A percentile compares a stretch with the other conserved stretches of the same genome.
Evolutionary conservation across 2,329 filamentous ascomycete genomes (phyloP).

Genomic region (Colletotrichum agaves): DNA sequence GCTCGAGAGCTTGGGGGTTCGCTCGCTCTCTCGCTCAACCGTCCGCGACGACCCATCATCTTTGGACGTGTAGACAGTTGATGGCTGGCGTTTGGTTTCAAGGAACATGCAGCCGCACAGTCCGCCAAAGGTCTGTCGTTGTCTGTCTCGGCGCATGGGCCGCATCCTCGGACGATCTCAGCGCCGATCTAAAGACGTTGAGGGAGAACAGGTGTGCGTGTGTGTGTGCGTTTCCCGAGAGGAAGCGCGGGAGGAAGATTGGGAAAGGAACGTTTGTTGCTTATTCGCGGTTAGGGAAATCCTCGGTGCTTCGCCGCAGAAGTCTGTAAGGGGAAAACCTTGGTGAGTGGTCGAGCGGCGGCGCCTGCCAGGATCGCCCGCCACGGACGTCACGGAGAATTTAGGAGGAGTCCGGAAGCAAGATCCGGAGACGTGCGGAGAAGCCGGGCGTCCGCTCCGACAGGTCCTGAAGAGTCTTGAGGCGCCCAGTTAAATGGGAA

Average conservation of each 20-base stretch:
- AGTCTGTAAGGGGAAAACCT: constrained; percentile 22
- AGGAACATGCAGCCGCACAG: constrained; percentile 33
- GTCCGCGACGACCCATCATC: neutral
- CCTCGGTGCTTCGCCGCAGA: constrained; percentile 24
- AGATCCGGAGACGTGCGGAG: constrained; percentile 16
- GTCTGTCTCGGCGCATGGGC: constrained; percentile 31
- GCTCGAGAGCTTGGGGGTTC: constrained; percentile 30
- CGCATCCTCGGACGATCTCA: constrained; percentile 36
- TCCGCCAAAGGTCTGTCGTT: constrained; percentile 11
- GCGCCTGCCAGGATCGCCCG: constrained; percentile 4
- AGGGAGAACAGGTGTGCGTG: neutral
- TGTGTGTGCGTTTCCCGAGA: no score
- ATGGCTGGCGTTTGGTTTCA: constrained; percentile 35
- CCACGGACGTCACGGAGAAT: constrained; percentile 13
- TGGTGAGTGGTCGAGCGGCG: constrained; percentile 17
- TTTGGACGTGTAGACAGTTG: constrained; percentile 26
- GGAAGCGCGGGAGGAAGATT: neutral
- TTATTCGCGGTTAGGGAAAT: constrained; percentile 7
- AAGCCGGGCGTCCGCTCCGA: neutral
- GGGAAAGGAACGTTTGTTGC: constrained; percentile 9
- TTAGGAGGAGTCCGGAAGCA: constrained; percentile 25
- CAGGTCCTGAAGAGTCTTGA: neutral
- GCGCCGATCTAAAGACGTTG: constrained; percentile 19
- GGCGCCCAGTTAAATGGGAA: constrained; percentile 1
- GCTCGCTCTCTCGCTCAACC: neutral